phyloP scores from a whole-genome alignment of 495 filamentous ascomycete species.

The Penicillium turbatum region DNA sequence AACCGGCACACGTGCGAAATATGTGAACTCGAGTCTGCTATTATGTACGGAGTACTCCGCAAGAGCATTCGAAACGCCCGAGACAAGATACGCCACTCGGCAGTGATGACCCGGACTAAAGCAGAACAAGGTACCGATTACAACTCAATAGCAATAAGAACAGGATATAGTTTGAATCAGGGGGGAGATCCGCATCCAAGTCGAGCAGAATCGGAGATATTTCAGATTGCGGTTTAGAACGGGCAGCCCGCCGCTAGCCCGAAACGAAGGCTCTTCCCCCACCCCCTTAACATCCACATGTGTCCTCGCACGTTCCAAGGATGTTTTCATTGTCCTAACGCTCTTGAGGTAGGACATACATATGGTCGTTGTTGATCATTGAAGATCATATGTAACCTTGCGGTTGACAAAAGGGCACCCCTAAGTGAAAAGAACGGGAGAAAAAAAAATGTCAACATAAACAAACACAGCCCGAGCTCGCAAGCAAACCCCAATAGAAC shows the following conservation, averaged over 20 bases:
- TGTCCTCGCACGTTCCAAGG: background rate
- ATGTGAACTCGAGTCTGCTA: background rate
- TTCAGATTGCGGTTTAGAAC: conserved; percentile 28
- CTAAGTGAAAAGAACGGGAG: background rate
- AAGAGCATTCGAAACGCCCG: conserved; percentile 8
- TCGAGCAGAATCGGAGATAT: conserved; percentile 17
- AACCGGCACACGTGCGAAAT: background rate
- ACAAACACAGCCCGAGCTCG: too few species aligned
- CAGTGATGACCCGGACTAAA: background rate
- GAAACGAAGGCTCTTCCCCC: background rate
- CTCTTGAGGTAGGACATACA: background rate
- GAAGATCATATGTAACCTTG: background rate
- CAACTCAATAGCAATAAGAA: background rate
- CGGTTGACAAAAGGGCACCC: too few species aligned
- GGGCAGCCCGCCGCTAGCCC: conserved; percentile 13
- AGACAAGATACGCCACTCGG: background rate
- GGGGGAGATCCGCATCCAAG: background rate
- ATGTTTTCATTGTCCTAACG: background rate
- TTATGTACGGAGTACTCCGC: background rate
- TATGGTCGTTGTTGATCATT: background rate
- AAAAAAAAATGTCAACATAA: background rate
- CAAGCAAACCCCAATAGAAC: background rate
- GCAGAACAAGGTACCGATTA: background rate
- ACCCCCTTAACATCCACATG: background rate
- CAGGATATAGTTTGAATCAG: conserved; percentile 19